Evolutionary conservation across 2,329 filamentous ascomycete genomes (phyloP), one percentile per base, ranked within the genome.

Genomic region (Fusarium albosuccineum): DNA sequence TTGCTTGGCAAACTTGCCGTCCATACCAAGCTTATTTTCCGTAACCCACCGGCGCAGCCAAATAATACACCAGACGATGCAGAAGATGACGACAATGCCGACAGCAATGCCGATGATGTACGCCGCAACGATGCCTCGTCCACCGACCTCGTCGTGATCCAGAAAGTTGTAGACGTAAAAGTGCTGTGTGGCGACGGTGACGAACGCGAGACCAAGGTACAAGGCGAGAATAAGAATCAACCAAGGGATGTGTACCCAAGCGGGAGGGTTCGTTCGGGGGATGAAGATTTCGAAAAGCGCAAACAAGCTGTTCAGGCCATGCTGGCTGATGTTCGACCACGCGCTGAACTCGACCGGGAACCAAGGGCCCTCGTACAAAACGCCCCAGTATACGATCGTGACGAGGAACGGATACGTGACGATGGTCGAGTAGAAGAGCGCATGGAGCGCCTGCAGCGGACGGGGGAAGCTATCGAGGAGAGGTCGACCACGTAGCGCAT

Each of bases 81-180:
- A 73, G 70, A 88, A 91, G 37, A 89, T 77, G 22, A 89, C 68
- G 36, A 86, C 66, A 16, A 83, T 82, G 7, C 79, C 87, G 0
- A 81, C 81, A 4, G 85, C 79, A 48, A 91, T 88, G 8, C 85
- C 85, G 50, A 92, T 78, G 50, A 88, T 86, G 73, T 92, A 92
- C 2, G 81, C 91, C 1, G 88, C 86, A 4, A 94, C 88, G 7
- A 82, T 70, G 39, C 74, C 78, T 29, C 74, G 70, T 16, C 78
- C 79, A 0, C 83, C 85, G 29, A 82, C 75, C 14, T 84, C 83
- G 50, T 85, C 78, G 2, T 88, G 84, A 75, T 97, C 85, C n/a
- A 97, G 85, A 79, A 97, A 97, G 60, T 73, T 76, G 80, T 97
- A 97, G 0, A 91, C 85, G 77, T 94, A 97, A 75, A 91, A 92